Percentiles rank a stretch among this genome's conserved stretches.
phyloP scores from a whole-genome alignment of 78 protist species.

The Trichosphaerium sp. region DNA sequence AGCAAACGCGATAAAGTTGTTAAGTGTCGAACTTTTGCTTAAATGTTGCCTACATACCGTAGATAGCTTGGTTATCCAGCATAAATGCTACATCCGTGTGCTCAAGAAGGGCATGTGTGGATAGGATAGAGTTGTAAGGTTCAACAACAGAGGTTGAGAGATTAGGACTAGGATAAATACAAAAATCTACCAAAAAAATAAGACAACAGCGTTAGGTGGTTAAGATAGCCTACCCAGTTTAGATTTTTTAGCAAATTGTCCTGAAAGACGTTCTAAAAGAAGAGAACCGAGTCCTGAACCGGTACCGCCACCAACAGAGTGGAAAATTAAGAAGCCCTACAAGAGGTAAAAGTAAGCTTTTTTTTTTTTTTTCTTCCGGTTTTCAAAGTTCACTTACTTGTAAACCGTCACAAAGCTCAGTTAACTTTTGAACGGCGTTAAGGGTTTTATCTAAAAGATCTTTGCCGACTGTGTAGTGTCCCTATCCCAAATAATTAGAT shows the following conservation, averaged over 20 bases:
- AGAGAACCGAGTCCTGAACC: constrained; percentile 91
- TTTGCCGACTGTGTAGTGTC: constrained; percentile 87
- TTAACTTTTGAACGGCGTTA: too few relatives aligned
- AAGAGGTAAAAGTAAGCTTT: too few relatives aligned
- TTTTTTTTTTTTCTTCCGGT: too few relatives aligned
- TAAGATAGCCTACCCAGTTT: too few relatives aligned
- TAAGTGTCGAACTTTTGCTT: too few relatives aligned
- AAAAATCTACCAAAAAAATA: constrained; percentile 46
- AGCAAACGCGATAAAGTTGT: too few relatives aligned
- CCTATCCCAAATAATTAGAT: too few relatives aligned
- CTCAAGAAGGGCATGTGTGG: constrained; percentile 84
- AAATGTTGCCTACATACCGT: not conserved
- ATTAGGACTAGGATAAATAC: constrained; percentile 81
- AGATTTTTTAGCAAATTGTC: constrained; percentile 84
- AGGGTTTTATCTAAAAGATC: constrained; percentile 72
- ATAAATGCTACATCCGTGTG: constrained; percentile 79
- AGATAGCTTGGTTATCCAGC: constrained; percentile 92
- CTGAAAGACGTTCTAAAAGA: constrained; percentile 83
- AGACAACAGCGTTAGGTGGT: too few relatives aligned
- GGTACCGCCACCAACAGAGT: constrained; percentile 91
- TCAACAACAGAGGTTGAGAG: constrained; percentile 85
- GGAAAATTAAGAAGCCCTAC: constrained; percentile 42
- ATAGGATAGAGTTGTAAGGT: constrained; percentile 91
- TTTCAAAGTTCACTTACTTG: too few relatives aligned
- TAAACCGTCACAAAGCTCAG: too few relatives aligned